Evolutionary conservation across 1,284 basidiomycete species (phyloP).

Genomic region (Salmacisia buchloeana): DNA sequence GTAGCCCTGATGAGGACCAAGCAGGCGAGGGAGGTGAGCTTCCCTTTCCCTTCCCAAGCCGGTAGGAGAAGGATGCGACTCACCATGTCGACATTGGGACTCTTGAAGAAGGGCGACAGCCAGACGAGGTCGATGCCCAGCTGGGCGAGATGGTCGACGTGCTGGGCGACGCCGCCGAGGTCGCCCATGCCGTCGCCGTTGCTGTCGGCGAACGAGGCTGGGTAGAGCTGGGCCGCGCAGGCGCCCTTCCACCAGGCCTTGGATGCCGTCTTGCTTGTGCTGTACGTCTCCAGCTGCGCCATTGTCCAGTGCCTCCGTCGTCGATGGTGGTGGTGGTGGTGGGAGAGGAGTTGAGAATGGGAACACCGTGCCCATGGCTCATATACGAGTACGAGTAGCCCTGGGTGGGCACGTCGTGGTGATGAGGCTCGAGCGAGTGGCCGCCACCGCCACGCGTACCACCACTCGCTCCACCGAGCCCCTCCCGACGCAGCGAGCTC

Average conservation of each 20-base stretch:
- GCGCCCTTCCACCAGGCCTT: conserved; percentile 5
- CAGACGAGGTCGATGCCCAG: conserved; percentile 69
- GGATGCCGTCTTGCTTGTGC: conserved; percentile 6
- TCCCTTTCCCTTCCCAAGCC: background rate
- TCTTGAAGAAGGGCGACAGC: conserved; percentile 69
- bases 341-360: too few species aligned
- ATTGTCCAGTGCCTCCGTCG: too few species aligned
- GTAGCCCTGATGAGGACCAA: conserved; percentile 53
- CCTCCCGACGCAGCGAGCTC: too few species aligned
- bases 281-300: too few species aligned
- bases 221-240: conserved; percentile 59
- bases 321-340: too few species aligned
- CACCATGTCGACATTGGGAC: conserved; percentile 65
- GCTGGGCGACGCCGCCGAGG: conserved; percentile 63
- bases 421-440: too few species aligned
- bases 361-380: too few species aligned
- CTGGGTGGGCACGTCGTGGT: too few species aligned
- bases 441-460: too few species aligned
- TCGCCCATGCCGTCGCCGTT: conserved; percentile 73
- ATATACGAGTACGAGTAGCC: too few species aligned
- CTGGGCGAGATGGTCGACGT: conserved; percentile 66
- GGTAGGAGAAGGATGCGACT: background rate
- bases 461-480: too few species aligned
- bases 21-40: conserved; percentile 63
- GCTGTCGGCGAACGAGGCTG: conserved; percentile 66